phyloP scores from a whole-genome alignment of 495 filamentous ascomycete species.

The Neurospora sp. region DNA sequence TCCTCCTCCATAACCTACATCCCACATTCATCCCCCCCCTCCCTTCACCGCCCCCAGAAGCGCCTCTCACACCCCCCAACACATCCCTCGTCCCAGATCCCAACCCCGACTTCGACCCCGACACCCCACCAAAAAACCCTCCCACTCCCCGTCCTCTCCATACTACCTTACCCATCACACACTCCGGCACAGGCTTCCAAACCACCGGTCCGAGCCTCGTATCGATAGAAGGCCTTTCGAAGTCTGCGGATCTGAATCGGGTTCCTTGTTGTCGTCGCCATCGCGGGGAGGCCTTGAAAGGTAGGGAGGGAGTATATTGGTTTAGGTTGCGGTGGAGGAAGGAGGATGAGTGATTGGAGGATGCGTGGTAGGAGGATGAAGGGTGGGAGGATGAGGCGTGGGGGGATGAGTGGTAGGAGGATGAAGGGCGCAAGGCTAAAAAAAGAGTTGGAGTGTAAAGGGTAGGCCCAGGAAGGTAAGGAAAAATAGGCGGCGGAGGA shows the following conservation, averaged over 20 bases:
- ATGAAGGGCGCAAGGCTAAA: background rate
- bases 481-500: background rate
- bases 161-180: background rate
- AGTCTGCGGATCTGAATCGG: background rate
- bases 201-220: background rate
- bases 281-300: background rate
- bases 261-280: background rate
- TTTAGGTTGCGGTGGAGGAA: background rate
- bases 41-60: background rate
- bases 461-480: background rate
- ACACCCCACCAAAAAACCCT: background rate
- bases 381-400: background rate
- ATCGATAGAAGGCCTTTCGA: background rate
- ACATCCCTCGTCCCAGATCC: too few relatives aligned
- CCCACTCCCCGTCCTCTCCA: background rate
- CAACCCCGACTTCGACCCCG: too few relatives aligned
- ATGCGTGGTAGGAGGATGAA: background rate
- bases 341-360: background rate
- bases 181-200: background rate
- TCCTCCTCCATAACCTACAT: background rate
- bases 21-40: too few relatives aligned
- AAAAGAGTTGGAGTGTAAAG: background rate
- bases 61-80: too few relatives aligned
- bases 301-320: background rate
- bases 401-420: background rate